Evolutionary conservation across 106 monocot species (phyloP), one percentile per base, ranked within the genome.

Genomic region (Dendrobium catenatum): DNA sequence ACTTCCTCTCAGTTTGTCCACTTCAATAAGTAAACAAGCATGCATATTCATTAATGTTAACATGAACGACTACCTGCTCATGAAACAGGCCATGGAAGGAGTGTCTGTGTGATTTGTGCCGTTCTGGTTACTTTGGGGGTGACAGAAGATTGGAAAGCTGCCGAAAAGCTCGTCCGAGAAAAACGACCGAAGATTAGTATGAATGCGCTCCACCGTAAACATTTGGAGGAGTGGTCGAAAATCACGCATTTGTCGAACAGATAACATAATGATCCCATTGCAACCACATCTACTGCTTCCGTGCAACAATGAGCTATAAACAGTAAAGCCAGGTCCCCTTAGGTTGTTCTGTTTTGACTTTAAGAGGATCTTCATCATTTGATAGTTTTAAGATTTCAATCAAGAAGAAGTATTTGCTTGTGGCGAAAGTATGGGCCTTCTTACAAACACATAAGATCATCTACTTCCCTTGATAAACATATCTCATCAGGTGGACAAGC

Each of bases 71-170:
- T 37, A 37, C 13, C 27, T 68, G 7, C 68, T 68, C 64, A 73
- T 75, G 79, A 64, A 76, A 85, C 88, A 96, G 93, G 93, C 73
- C 96, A 93, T 86, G 96, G 96, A 37, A 91, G 96, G 83, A 92
- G 96, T 83, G 92, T 91, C 16, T 92, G 88, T 37, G 86, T 94
- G 56, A 87, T 92, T 87, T 94, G 89, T 74, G 94, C 92, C 13
- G 75, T 94, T 83, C 79, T 94, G 37, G 96, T 94, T 83, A 83
- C 84, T 2, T 49, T 90, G 61, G 92, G 89, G 41, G 31, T 88
- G 61, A 90, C 89, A 31, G 89, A 92, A 55, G 87, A 88, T 61
- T 96, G 94, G 94, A 96, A 94, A 81, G 82, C 56, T 79, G 92
- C 96, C 20, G 94, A 94, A 81, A 91, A 86, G 78, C 89, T 92